A percentile compares a stretch with the other conserved stretches of the same genome.
Conservation (phyloP, 345 rosid genomes). For the Streptanthus diversifolius region DNA sequence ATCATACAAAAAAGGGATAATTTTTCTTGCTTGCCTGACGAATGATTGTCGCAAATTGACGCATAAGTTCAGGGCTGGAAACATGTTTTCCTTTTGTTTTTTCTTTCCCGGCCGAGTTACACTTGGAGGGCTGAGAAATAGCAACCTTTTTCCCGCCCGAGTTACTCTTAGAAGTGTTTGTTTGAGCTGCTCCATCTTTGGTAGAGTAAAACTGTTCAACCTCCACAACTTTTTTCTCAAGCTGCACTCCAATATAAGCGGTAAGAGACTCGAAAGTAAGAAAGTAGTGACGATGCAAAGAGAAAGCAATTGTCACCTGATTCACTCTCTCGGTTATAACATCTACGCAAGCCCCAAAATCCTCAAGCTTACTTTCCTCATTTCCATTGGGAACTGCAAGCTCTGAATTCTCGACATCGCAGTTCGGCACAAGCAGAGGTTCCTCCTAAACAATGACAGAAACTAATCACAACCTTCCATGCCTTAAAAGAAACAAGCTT, state of each 20-base stretch:
- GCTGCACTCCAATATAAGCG: slow-evolving; percentile 39
- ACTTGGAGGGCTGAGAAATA: slow-evolving; percentile 40
- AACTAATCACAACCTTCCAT: neutral
- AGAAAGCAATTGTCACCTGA: slow-evolving; percentile 36
- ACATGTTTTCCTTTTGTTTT: slow-evolving; percentile 53
- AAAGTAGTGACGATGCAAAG: neutral
- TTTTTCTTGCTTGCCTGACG: slow-evolving; percentile 45
- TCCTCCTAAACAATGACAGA: slow-evolving; percentile 24
- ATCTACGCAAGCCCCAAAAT: slow-evolving; percentile 37
- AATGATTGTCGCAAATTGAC: slow-evolving; percentile 47
- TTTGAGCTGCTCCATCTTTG: slow-evolving; percentile 38
- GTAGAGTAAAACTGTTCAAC: slow-evolving; percentile 54
- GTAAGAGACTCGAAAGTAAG: neutral
- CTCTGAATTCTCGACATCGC: slow-evolving; percentile 14
- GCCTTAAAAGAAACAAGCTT: neutral
- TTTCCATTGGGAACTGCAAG: slow-evolving; percentile 17
- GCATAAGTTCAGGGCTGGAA: slow-evolving; percentile 50
- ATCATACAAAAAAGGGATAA: neutral
- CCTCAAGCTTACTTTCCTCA: slow-evolving; percentile 35
- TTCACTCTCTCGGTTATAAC: slow-evolving; percentile 45
- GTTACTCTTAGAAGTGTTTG: slow-evolving; percentile 42
- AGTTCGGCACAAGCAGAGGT: slow-evolving; percentile 23
- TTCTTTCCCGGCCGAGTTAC: slow-evolving; percentile 46
- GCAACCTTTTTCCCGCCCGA: slow-evolving; percentile 47
- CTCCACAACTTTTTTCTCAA: slow-evolving; percentile 53